phyloP scores from a whole-genome alignment of 805 yeast species.

The Maudiozyma saulgeensis region DNA sequence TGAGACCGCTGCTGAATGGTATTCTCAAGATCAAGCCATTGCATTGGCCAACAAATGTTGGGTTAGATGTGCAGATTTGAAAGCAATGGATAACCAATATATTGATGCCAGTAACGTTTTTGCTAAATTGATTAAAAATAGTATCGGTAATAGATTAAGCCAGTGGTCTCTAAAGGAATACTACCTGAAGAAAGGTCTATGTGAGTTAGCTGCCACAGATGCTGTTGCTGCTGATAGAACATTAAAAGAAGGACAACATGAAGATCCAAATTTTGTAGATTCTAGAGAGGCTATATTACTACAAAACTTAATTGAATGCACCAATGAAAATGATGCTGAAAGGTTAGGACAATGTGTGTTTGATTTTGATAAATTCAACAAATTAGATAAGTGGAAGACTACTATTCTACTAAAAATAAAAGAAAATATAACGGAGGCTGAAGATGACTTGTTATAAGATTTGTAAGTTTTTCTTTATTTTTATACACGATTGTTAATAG shows the following conservation, averaged over 20 bases:
- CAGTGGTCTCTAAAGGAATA: slow-evolving; percentile 93
- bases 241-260: slow-evolving; percentile 48
- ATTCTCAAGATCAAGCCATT: slow-evolving; percentile 83
- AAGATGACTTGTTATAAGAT: slow-evolving; percentile 43
- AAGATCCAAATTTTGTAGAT: slow-evolving; percentile 65
- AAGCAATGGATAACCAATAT: slow-evolving; percentile 68
- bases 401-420: slow-evolving; percentile 75
- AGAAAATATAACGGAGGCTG: slow-evolving; percentile 58
- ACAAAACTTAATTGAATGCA: slow-evolving; percentile 59
- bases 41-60: slow-evolving; percentile 84
- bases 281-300: slow-evolving; percentile 70
- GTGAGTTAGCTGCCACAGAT: slow-evolving; percentile 78
- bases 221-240: slow-evolving; percentile 76
- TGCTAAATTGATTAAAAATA: slow-evolving; percentile 67
- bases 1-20: slow-evolving; percentile 96
- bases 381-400: slow-evolving; percentile 87
- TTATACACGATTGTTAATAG: too few species aligned
- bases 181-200: slow-evolving; percentile 71
- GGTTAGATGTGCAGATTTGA: slow-evolving; percentile 81
- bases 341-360: slow-evolving; percentile 61
- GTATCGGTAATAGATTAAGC: slow-evolving; percentile 62
- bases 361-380: slow-evolving; percentile 79
- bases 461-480: too few species aligned
- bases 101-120: slow-evolving; percentile 66
- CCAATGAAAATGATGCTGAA: slow-evolving; percentile 72